Conservation (phyloP, 192 early-diverging fungal genomes). For the Umbelopsis sp. region DNA sequence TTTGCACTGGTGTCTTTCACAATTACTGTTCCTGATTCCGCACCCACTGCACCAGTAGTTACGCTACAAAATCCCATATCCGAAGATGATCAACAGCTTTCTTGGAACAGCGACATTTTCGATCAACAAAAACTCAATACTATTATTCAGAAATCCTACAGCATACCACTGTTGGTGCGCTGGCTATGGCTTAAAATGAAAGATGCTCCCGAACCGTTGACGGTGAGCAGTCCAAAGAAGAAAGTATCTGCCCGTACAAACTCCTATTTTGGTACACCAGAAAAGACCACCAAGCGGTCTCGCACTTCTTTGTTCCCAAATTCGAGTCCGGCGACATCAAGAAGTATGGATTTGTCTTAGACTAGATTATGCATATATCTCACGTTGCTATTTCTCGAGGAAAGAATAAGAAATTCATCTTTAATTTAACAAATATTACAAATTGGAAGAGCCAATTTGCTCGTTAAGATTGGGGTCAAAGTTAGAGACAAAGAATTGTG, state of each 20-base stretch:
- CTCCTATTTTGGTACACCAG: constrained; percentile 2
- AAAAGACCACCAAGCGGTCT: not conserved
- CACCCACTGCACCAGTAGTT: constrained; percentile 22
- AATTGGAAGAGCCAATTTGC: not conserved
- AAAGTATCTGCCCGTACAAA: not conserved
- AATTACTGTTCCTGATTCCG: constrained; percentile 21
- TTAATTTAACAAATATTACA: not conserved
- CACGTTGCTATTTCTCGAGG: no score
- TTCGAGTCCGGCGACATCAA: not conserved
- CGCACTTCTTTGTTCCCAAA: not conserved
- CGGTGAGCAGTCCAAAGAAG: not conserved
- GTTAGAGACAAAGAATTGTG: constrained; percentile 24
- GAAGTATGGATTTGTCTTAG: not conserved
- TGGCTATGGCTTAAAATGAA: constrained; percentile 30
- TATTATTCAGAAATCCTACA: constrained; percentile 21
- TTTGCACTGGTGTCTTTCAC: constrained; percentile 27
- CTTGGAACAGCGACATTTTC: constrained; percentile 31
- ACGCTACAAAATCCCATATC: constrained; percentile 17
- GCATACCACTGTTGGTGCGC: constrained; percentile 20
- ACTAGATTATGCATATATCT: not conserved
- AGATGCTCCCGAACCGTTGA: not conserved
- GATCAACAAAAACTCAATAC: constrained; percentile 32
- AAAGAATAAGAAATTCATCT: no score
- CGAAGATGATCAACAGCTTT: not conserved
- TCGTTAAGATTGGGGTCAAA: not conserved